Evolutionary conservation across 2,329 filamentous ascomycete species (phyloP).

Genomic region (Biscogniauxia marginata): DNA sequence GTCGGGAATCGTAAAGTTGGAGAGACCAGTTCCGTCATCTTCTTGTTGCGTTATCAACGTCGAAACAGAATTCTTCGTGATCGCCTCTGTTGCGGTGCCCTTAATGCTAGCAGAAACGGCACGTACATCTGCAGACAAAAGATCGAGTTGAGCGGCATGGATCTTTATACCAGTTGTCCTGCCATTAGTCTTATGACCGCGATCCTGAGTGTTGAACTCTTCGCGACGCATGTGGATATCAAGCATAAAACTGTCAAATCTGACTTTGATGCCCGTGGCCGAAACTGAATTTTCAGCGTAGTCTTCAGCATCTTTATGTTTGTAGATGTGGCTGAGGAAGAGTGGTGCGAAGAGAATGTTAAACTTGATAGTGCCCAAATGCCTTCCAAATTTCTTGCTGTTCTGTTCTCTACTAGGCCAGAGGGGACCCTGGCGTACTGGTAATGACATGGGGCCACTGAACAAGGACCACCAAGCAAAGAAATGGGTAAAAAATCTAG

Average conservation of each 20-base stretch:
- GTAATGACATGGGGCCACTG: slow-evolving; percentile 89
- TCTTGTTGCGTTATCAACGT: slow-evolving; percentile 54
- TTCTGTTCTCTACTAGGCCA: slow-evolving; percentile 94
- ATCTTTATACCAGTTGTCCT: slow-evolving; percentile 93
- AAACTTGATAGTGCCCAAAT: slow-evolving; percentile 98
- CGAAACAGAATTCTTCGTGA: slow-evolving; percentile 59
- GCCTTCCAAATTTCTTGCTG: slow-evolving; percentile 96
- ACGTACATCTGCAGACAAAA: slow-evolving; percentile 86
- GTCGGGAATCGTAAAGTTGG: slow-evolving; percentile 91
- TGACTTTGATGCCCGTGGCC: slow-evolving; percentile 93
- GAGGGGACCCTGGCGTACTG: slow-evolving; percentile 85
- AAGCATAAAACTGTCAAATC: slow-evolving; percentile 94
- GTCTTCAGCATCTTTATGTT: slow-evolving; percentile 93
- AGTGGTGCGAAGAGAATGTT: slow-evolving; percentile 87
- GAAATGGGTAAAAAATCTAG: slow-evolving; percentile 97
- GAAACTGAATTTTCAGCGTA: slow-evolving; percentile 74
- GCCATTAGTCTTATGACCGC: slow-evolving; percentile 71
- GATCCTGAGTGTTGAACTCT: slow-evolving; percentile 80
- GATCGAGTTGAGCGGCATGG: slow-evolving; percentile 88
- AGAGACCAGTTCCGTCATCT: slow-evolving; percentile 66
- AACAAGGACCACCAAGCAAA: slow-evolving; percentile 98
- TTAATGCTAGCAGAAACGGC: slow-evolving; percentile 89
- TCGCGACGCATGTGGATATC: slow-evolving; percentile 93
- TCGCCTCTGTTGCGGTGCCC: slow-evolving; percentile 73
- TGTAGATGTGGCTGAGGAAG: slow-evolving; percentile 96